Conservation (phyloP, 805 yeast species). For the Henningerozyma blattae region DNA sequence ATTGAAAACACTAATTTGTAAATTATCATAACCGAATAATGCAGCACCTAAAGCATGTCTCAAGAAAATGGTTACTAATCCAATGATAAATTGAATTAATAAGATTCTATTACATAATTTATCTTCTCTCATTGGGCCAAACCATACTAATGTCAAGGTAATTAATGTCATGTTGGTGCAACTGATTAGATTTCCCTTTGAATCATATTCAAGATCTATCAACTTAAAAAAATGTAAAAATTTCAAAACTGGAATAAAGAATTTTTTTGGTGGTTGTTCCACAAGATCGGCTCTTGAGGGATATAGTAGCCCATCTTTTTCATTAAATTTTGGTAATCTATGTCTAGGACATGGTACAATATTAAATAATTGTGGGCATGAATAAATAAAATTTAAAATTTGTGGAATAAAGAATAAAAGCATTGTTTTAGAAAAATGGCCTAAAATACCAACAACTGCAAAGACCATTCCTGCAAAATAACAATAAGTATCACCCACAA, state of each 20-base stretch:
- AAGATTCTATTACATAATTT: constrained; percentile 50
- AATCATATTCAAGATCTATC: constrained; percentile 31
- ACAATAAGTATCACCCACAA: constrained; percentile 97
- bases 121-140: constrained; percentile 88
- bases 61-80: constrained; percentile 49
- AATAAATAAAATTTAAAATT: constrained; percentile 77
- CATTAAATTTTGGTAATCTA: constrained; percentile 70
- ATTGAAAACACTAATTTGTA: too few species aligned
- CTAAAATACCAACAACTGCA: constrained; percentile 91
- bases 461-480: constrained; percentile 98
- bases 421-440: constrained; percentile 91
- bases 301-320: constrained; percentile 56
- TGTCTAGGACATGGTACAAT: constrained; percentile 93
- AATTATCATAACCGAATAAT: constrained; percentile 82
- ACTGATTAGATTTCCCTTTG: constrained; percentile 23
- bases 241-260: constrained; percentile 26
- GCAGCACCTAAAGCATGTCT: constrained; percentile 82
- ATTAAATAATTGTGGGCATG: constrained; percentile 83
- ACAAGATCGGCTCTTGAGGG: constrained; percentile 48
- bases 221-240: constrained; percentile 39
- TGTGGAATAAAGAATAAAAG: constrained; percentile 83
- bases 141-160: constrained; percentile 69
- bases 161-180: constrained; percentile 82
- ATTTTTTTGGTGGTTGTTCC: constrained; percentile 23
- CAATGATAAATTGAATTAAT: constrained; percentile 50